phyloP scores from a whole-genome alignment of 306 rosid species.

The Cicer arietinum region DNA sequence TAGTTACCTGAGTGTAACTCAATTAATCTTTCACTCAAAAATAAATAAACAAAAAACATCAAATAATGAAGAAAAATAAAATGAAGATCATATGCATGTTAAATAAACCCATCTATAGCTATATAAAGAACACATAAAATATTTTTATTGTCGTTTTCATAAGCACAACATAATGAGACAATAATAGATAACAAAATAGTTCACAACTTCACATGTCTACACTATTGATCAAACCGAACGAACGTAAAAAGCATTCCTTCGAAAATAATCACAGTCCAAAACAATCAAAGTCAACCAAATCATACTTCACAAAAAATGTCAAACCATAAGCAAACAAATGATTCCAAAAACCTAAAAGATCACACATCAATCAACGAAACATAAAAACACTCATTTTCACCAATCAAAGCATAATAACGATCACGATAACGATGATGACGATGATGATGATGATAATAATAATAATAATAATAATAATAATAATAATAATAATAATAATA shows the following conservation, averaged over 20 bases:
- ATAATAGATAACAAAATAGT: constrained; percentile 19
- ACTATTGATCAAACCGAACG: neutral
- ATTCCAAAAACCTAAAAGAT: constrained; percentile 13
- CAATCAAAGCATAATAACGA: neutral
- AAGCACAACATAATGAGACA: neutral
- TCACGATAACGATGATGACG: too few species aligned
- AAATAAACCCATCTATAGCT: constrained; percentile 16
- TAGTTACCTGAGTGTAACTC: too few species aligned
- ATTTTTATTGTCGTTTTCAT: constrained; percentile 8
- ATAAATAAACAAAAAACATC: constrained; percentile 1
- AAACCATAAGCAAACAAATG: neutral
- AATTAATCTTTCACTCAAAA: constrained; percentile 24
- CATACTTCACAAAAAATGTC: neutral
- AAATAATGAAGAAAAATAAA: constrained; percentile 14
- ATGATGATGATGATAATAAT: too few species aligned
- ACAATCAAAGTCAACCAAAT: constrained; percentile 22
- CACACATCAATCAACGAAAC: constrained; percentile 47
- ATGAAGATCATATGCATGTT: neutral
- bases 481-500: too few species aligned
- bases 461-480: too few species aligned
- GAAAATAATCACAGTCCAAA: neutral
- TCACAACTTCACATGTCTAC: neutral
- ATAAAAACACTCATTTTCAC: neutral
- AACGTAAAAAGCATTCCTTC: neutral
- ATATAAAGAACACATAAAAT: neutral